Base-by-base conservation (phyloP, 2,329 filamentous ascomycete species). In the Pezicula neosporulosa region DNA sequence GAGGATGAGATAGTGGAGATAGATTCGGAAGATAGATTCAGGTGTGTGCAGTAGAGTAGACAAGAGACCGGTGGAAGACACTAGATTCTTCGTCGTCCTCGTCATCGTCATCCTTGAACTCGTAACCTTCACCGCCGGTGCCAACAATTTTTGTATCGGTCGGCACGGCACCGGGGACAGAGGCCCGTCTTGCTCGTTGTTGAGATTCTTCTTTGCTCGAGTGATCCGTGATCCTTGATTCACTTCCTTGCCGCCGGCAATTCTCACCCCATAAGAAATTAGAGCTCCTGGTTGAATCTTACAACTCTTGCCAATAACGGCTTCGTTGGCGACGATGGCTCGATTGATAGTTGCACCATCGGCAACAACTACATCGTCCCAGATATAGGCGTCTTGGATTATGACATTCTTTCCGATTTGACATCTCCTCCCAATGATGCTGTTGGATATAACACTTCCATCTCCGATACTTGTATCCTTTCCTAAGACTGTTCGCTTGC, bases 341-440 rank as follows among this genome's bases (percentile, higher is more conserved):
- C 83, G 80, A 8, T 80, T 77, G 44, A 99, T 74, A 21, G 79
- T 79, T 15, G 86, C 78, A 18, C 85, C 85, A 63, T 97, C 90
- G 1, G 84, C 87, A 59, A 99, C 82, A 5, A 80, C 80, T 0
- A 83, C 84, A 60, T 91, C 82, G 61, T 97, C 90, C 92, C 93
- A 97, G 56, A 99, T 82, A 61, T 90, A 93, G 19, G 89, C 87
- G 59, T 90, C 80, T 44, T 88, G 80, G 54, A 99, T 83, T 36
- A 76, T 80, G 27, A 94, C 92, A 58, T 94, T 89, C 59, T 82
- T 86, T 6, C 94, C 94, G 59, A 99, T 94, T 57, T 83, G 85
- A 70, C 93, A 97, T 58, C 88, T 80, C 55, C 87, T 82, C 30
- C 94, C 94, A 53, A 99, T 84, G 44, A 94, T 82, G 62, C 87